These are phyloP conservation scores for Populus hybrid DNA, from an alignment of 441 rosid species.

Conservation along the genomic window DNA sequence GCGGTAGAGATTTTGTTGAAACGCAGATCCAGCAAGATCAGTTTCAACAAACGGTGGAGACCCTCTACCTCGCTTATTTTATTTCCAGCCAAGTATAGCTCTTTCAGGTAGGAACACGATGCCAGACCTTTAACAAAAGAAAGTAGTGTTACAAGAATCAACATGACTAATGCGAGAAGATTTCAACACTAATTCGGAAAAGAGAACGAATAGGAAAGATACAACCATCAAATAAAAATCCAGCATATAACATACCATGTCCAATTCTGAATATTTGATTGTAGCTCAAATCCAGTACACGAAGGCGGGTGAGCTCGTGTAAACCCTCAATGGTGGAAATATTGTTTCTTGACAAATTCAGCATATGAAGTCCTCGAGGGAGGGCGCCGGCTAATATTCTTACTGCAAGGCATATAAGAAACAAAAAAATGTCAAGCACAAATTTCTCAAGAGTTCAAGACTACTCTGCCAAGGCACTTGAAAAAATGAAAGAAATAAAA, in stretches of 20 bases:
- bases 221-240: neutral
- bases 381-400: constrained; percentile 85
- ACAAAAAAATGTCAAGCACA: constrained; percentile 5
- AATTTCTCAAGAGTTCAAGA: neutral
- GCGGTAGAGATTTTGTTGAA: constrained; percentile 62
- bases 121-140: constrained; percentile 57
- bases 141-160: neutral
- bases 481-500: constrained; percentile 6
- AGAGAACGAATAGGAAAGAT: neutral
- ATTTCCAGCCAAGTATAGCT: constrained; percentile 90
- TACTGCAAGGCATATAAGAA: constrained; percentile 32
- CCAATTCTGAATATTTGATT: constrained; percentile 79
- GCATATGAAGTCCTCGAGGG: constrained; percentile 81
- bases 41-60: too few relatives aligned
- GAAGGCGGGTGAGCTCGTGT: constrained; percentile 87
- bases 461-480: neutral
- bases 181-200: neutral
- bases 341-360: constrained; percentile 80
- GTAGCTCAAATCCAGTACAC: constrained; percentile 89
- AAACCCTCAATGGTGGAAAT: constrained; percentile 85
- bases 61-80: constrained; percentile 66
- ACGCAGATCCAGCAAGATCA: too few relatives aligned
- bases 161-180: neutral
- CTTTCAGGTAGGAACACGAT: constrained; percentile 89
- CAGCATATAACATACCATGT: constrained; percentile 58